phyloP scores from a whole-genome alignment of 2,329 filamentous ascomycete species.

The Diaporthe aspalathi region DNA sequence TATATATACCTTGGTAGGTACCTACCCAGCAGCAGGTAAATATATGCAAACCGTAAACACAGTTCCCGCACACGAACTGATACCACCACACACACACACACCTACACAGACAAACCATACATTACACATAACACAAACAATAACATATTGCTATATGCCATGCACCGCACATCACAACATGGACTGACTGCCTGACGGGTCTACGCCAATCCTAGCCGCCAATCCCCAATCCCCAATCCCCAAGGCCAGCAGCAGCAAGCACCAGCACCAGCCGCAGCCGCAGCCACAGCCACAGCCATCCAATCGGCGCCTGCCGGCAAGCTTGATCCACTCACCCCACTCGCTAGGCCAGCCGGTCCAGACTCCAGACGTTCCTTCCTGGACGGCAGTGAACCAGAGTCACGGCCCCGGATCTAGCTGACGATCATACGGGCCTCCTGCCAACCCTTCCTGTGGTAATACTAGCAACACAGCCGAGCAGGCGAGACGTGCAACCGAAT shows the following conservation, averaged over 20 bases:
- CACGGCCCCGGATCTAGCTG: constrained; percentile 14
- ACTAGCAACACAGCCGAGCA: neutral
- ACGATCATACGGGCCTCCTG: constrained; percentile 25
- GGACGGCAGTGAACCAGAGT: neutral
- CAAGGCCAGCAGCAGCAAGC: neutral
- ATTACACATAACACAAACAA: neutral
- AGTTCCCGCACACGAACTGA: neutral
- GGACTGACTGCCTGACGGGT: no score
- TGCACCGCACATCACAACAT: neutral
- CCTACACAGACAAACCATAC: neutral
- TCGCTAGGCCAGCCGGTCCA: constrained; percentile 3
- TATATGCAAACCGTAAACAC: neutral
- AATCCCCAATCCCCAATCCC: neutral
- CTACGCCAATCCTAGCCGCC: constrained; percentile 1
- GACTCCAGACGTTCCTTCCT: neutral
- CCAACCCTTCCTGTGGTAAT: neutral
- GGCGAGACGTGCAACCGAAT: neutral
- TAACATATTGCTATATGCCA: neutral
- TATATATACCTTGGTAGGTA: no score
- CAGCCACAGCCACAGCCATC: neutral
- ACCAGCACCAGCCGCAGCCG: neutral
- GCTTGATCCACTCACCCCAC: constrained; percentile 6
- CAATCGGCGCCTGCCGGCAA: constrained; percentile 27
- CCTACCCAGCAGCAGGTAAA: no score
- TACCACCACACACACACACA: neutral